Conservation (phyloP, 768 basidiomycete genomes). For the Pilatotrama ljubarskyi region DNA sequence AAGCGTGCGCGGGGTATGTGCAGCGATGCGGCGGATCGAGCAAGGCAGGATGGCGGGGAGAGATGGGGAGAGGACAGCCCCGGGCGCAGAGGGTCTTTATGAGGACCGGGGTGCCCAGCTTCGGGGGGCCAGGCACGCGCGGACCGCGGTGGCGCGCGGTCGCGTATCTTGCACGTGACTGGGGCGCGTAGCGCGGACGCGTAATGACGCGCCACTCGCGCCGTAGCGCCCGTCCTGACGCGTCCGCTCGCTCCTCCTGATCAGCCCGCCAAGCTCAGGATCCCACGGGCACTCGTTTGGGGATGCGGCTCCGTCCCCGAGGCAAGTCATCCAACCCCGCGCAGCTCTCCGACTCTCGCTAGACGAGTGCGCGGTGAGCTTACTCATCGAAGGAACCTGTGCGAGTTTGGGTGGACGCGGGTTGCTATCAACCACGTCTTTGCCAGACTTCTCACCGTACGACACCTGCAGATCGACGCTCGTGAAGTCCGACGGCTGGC, state of each 20-base stretch:
- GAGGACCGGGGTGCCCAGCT: no score
- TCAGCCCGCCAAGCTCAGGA: no score
- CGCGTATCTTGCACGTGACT: constrained; percentile 1
- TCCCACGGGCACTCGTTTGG: neutral
- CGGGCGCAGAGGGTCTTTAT: neutral
- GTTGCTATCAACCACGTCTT: no score
- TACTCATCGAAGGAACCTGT: no score
- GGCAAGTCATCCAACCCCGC: neutral
- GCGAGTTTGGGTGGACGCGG: no score
- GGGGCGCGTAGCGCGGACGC: constrained; percentile 7
- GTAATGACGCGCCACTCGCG: constrained; percentile 9
- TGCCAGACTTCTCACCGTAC: no score
- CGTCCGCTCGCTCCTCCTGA: no score
- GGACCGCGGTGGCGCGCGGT: constrained; percentile 9
- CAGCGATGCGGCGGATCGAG: neutral
- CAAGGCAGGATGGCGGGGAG: neutral
- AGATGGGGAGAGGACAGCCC: neutral
- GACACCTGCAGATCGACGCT: no score
- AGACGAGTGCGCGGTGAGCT: no score
- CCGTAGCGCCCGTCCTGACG: neutral
- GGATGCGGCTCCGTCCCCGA: constrained; percentile 1
- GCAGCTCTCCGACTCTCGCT: neutral
- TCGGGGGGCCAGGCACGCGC: constrained; percentile 3
- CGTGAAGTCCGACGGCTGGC: no score
- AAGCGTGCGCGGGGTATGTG: constrained; percentile 1